Conservation (phyloP, 768 basidiomycete genomes). For the Leccinum broughii region DNA sequence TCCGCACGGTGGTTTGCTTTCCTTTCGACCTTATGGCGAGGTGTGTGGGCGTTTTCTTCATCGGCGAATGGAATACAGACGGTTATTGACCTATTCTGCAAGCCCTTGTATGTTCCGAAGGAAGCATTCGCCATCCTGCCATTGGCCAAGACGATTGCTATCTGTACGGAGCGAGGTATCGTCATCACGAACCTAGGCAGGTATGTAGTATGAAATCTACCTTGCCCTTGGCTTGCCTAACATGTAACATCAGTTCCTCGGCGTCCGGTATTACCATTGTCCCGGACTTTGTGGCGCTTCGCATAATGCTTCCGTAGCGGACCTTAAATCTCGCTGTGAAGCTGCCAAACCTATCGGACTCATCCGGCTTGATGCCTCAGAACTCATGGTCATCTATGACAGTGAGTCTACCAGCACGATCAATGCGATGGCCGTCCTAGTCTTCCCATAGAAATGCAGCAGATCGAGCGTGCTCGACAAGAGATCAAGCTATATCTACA, state of each 20-base stretch:
- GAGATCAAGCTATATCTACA: no score
- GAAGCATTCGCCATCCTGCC: slow-evolving; percentile 64
- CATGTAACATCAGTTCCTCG: slow-evolving; percentile 36
- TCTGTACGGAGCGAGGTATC: slow-evolving; percentile 65
- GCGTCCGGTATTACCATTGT: slow-evolving; percentile 48
- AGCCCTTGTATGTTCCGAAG: slow-evolving; percentile 72
- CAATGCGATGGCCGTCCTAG: no score
- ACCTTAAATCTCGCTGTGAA: slow-evolving; percentile 61
- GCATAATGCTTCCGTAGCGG: slow-evolving; percentile 40
- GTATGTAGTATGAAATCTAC: slow-evolving; percentile 40
- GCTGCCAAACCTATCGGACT: slow-evolving; percentile 66
- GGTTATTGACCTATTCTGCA: background rate
- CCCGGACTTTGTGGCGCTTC: slow-evolving; percentile 55
- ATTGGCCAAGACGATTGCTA: slow-evolving; percentile 60
- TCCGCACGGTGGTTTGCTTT: slow-evolving; percentile 29
- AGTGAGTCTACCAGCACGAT: slow-evolving; percentile 54
- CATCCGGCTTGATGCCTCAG: slow-evolving; percentile 50
- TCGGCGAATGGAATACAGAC: slow-evolving; percentile 4
- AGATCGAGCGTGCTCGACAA: no score
- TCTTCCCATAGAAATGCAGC: no score
- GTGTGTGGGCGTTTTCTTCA: slow-evolving; percentile 39
- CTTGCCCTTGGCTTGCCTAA: background rate
- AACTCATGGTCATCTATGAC: slow-evolving; percentile 75
- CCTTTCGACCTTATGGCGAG: slow-evolving; percentile 66
- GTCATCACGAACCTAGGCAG: slow-evolving; percentile 66